These are phyloP conservation scores for Paramyrothecium roridum DNA, from an alignment of 2,329 filamentous ascomycete genomes.

Conservation along the genomic window DNA sequence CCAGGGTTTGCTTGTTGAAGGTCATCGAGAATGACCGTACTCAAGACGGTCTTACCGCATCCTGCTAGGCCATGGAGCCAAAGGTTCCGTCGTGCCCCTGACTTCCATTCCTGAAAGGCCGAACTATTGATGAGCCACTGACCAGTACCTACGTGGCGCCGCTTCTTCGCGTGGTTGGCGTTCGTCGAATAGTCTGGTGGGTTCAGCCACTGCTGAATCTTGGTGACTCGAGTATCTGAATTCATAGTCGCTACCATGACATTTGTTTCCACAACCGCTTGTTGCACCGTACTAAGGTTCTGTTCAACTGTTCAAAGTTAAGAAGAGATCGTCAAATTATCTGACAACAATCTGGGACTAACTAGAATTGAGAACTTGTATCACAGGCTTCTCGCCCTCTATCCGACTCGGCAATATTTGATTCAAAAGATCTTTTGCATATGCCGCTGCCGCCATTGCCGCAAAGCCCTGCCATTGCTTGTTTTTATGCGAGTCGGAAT, in stretches of 20 bases:
- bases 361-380: slow-evolving; percentile 4
- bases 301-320: background rate
- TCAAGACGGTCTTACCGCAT: slow-evolving; percentile 15
- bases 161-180: slow-evolving; percentile 4
- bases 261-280: background rate
- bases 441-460: slow-evolving; percentile 24
- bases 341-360: background rate
- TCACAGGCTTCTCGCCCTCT: slow-evolving; percentile 7
- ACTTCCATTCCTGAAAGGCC: slow-evolving; percentile 9
- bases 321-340: background rate
- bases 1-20: background rate
- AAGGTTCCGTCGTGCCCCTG: slow-evolving; percentile 9
- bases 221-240: background rate
- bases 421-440: slow-evolving; percentile 18
- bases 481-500: slow-evolving; percentile 29
- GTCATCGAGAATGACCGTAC: slow-evolving; percentile 10
- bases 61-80: slow-evolving; percentile 15
- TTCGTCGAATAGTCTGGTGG: slow-evolving; percentile 9
- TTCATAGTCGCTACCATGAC: background rate
- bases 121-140: slow-evolving; percentile 8
- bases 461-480: slow-evolving; percentile 26
- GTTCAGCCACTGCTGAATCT: slow-evolving; percentile 10
- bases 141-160: slow-evolving; percentile 7
- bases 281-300: background rate
- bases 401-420: slow-evolving; percentile 10